Evolutionary conservation across 441 rosid species (phyloP), one percentile per base, ranked within the genome.

Genomic region (Sinapis alba): DNA sequence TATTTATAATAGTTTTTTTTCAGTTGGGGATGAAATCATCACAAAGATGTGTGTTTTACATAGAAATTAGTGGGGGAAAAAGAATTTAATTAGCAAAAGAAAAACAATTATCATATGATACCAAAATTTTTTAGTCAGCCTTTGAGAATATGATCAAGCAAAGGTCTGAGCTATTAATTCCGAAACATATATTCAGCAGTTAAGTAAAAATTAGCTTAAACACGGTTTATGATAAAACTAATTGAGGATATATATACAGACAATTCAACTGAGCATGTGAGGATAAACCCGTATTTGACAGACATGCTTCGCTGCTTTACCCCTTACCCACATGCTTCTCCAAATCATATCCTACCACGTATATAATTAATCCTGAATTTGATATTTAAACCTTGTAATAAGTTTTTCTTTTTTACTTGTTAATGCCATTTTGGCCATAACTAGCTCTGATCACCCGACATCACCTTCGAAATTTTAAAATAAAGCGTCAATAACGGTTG

Each of bases 301-400:
- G 70, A 78, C 77, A 78, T 67, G 81, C 81, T 72, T 78, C 73
- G 69, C 73, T 78, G 73, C 73, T 38, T 38, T 13, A 34, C 80
- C 58, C 68, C 21, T 9, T 6, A 70, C 58, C 62, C 77, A 72
- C 65, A 67, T 72, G 69, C 61, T 66, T 16, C 41, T 59, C 68
- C 73, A 13, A 60, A 78, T 61, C 81, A 72, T 32, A 43, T 36
- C 27, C 18, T 0, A 16, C 68, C 63, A 71, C 72, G 72, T 65
- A 56, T 62, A 13, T 0, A 26, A 15, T 69, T 68, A 5, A 19
- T 61, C 30, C n/a, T 51, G 18, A 26, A 8, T 68, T n/a, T 54
- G 36, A 9, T 59, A 57, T n/a, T 2, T 16, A 32, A 67, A 60
- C 51, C 10, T 45, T 45, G 0, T 65, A 7, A 43, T 15, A 27